Percentiles rank a stretch among this genome's conserved stretches.
These are phyloP conservation scores for Ascosphaera apis DNA, from an alignment of 2,329 filamentous ascomycete genomes.

Conservation along the genomic window DNA sequence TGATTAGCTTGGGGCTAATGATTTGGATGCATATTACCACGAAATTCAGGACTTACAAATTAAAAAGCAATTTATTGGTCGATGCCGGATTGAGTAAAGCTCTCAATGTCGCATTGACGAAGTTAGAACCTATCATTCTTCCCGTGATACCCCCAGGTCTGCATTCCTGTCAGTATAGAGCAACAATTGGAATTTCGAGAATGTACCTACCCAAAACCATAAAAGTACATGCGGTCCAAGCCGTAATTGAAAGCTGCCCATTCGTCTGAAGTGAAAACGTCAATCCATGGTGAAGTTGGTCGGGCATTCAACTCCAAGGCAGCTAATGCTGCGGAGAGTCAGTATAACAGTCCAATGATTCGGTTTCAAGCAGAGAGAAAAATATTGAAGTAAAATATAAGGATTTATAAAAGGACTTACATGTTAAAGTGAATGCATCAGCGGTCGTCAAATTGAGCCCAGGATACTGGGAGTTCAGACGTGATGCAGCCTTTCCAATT, in stretches of 20 bases:
- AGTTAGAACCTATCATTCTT: background rate
- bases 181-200: too few relatives aligned
- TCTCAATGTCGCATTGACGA: background rate
- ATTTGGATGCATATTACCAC: too few relatives aligned
- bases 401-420: too few relatives aligned
- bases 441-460: background rate
- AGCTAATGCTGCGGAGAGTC: background rate
- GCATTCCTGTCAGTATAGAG: too few relatives aligned
- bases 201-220: background rate
- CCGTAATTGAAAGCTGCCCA: background rate
- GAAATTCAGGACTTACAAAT: background rate
- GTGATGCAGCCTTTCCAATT: background rate
- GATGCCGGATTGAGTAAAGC: background rate
- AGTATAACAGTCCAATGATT: background rate
- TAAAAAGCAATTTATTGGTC: background rate
- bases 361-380: background rate
- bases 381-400: background rate
- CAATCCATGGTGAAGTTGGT: background rate
- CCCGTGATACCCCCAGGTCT: too few relatives aligned
- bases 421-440: background rate
- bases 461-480: background rate
- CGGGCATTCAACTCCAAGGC: background rate
- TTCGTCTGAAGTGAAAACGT: background rate
- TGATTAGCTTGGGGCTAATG: too few relatives aligned
- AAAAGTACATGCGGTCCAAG: background rate